Evolutionary conservation across 306 rosid species (phyloP), one percentile per base, ranked within the genome.

Genomic region (Prunus mongolica): DNA sequence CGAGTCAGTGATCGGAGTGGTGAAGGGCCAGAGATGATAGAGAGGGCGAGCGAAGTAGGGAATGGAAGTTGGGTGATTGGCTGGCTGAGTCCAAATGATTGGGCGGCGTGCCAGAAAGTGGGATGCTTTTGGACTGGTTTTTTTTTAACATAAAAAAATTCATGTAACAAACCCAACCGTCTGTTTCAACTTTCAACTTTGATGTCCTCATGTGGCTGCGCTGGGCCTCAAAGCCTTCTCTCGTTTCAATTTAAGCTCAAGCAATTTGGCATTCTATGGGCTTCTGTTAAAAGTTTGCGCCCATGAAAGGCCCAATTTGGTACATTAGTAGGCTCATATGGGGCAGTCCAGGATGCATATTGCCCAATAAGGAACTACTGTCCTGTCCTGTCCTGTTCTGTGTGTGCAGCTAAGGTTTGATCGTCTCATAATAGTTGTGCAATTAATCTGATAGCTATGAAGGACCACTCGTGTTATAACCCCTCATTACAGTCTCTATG

Each of bases 71-170:
- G 38, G 12, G 22, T 32, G 75, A 18, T 24, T 12, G 24, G 5
- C 27, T 18, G 24, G 10, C 27, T 12, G 46, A 34, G 57, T 16
- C 68, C 25, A 57, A 56, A 13, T 56, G 19, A 72, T 41, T 25
- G 73, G 51, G 54, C 67, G 61, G 69, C 52, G 64, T 16, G 75
- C 66, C 84, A 71, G 25, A 9, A 18, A n/a, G 19, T 28, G 58
- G 80, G 76, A 55, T 11, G 8, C 12, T 34, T 71, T 41, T 27
- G 49, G 76, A 67, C 30, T 16, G 65, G 1, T 7, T 51, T 38
- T 15, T 32, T 32, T 32, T 24, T 24, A 24, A 5, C 3, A 3
- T 30, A 30, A 30, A 30, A 30, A 55, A 9, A 62, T 5, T 13
- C 2, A 0, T 44, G 9, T 8, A 19, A 49, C 70, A 4, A 10